These are phyloP conservation scores for Patellaria atrata DNA, from an alignment of 495 filamentous ascomycete genomes.

Conservation along the genomic window DNA sequence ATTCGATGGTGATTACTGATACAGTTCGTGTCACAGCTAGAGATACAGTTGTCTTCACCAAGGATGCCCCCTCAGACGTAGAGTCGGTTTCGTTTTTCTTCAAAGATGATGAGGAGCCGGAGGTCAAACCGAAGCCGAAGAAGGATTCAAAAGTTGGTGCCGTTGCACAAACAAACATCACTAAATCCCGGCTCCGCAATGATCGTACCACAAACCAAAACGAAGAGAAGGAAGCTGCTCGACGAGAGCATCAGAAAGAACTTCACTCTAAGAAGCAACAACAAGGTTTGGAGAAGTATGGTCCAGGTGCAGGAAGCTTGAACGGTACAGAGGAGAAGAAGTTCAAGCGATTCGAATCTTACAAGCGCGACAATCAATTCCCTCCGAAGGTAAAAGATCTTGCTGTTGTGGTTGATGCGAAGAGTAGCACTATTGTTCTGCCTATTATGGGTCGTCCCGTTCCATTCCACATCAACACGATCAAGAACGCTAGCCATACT, in stretches of 20 bases:
- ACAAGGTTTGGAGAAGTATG: conserved; percentile 70
- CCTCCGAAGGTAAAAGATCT: conserved; percentile 70
- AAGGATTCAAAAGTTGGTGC: conserved; percentile 68
- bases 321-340: conserved; percentile 89
- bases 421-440: conserved; percentile 77
- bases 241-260: conserved; percentile 86
- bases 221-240: conserved; percentile 76
- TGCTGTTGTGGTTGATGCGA: conserved; percentile 75
- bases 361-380: conserved; percentile 95
- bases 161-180: conserved; percentile 79
- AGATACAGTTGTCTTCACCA: conserved; percentile 79
- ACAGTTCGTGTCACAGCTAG: conserved; percentile 73
- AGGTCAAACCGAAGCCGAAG: conserved; percentile 62
- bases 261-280: conserved; percentile 76
- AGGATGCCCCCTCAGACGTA: conserved; percentile 74
- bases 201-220: conserved; percentile 74
- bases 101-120: conserved; percentile 51
- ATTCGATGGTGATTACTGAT: conserved; percentile 81
- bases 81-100: conserved; percentile 96
- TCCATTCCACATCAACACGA: conserved; percentile 96
- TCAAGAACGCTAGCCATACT: conserved; percentile 58
- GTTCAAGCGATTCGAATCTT: conserved; percentile 97
- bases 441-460: conserved; percentile 97
- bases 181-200: conserved; percentile 81
- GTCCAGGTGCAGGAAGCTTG: conserved; percentile 61